phyloP scores from a whole-genome alignment of 768 basidiomycete species.

The Amanita phalloides region DNA sequence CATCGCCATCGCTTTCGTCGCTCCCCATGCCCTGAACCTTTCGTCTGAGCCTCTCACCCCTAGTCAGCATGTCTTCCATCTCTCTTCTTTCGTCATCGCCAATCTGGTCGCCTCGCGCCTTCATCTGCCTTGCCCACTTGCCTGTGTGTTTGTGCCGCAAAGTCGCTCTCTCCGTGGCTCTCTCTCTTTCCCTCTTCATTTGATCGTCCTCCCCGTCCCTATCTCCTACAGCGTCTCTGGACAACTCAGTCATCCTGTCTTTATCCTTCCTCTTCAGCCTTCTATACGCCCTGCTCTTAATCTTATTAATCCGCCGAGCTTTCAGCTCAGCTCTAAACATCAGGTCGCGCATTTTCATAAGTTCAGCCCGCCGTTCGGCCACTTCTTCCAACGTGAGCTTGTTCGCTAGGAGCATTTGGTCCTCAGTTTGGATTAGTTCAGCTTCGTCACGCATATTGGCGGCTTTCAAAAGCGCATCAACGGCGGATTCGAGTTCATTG shows the following conservation, averaged over 20 bases:
- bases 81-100: constrained; percentile 56
- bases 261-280: constrained; percentile 73
- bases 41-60: constrained; percentile 68
- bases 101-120: constrained; percentile 30
- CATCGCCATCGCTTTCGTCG: constrained; percentile 43
- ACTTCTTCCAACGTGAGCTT: constrained; percentile 83
- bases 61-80: constrained; percentile 77
- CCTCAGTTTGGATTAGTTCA: constrained; percentile 69
- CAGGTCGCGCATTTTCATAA: constrained; percentile 84
- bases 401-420: constrained; percentile 62
- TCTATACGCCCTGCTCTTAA: constrained; percentile 92
- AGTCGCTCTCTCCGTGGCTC: constrained; percentile 86
- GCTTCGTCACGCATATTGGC: constrained; percentile 72
- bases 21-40: constrained; percentile 62
- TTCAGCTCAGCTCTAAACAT: constrained; percentile 90
- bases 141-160: constrained; percentile 81
- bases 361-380: constrained; percentile 64
- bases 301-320: constrained; percentile 83
- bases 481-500: constrained; percentile 75
- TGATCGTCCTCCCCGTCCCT: constrained; percentile 43
- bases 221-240: constrained; percentile 28
- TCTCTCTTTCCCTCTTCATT: constrained; percentile 63
- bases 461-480: constrained; percentile 68
- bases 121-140: constrained; percentile 78
- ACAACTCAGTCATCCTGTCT: constrained; percentile 37